Conservation (phyloP, 768 basidiomycete genomes). For the Boletellus emodensis region DNA sequence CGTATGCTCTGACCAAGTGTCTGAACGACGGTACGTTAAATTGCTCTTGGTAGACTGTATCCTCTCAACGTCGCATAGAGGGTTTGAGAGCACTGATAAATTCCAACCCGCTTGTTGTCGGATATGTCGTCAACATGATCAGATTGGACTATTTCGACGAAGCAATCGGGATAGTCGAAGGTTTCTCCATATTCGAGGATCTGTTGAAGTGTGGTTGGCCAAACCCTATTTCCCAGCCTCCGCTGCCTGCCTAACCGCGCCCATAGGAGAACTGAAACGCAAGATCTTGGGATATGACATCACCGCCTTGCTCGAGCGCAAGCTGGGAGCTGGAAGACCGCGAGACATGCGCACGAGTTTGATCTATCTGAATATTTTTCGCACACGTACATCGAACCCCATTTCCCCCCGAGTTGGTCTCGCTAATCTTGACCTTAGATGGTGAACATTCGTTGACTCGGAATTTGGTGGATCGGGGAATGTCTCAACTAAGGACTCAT, state of each 20-base stretch:
- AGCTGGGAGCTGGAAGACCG: constrained; percentile 10
- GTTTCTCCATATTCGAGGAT: constrained; percentile 15
- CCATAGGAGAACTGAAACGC: constrained; percentile 4
- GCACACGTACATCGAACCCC: not conserved
- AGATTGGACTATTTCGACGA: constrained; percentile 24
- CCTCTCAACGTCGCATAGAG: not conserved
- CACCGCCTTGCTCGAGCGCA: constrained; percentile 5
- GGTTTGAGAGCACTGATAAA: not conserved
- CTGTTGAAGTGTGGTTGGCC: constrained; percentile 8
- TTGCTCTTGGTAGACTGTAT: not conserved
- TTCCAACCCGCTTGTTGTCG: constrained; percentile 4
- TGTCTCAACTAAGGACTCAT: constrained; percentile 6
- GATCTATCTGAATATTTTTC: constrained; percentile 12
- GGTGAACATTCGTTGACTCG: constrained; percentile 3
- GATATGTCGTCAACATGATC: constrained; percentile 23
- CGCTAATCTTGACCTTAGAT: not conserved
- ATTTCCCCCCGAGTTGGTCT: not conserved
- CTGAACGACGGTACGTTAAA: constrained; percentile 5
- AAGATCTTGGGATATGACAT: constrained; percentile 10
- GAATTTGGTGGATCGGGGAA: constrained; percentile 13
- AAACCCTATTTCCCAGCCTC: not conserved
- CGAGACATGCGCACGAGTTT: constrained; percentile 13
- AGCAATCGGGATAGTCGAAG: constrained; percentile 19
- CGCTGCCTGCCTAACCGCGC: not conserved
- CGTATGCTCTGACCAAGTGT: constrained; percentile 14